Evolutionary conservation across 2,329 filamentous ascomycete species (phyloP), one percentile per base, ranked within the genome.

Genomic region (Aspergillus fumigatus): DNA sequence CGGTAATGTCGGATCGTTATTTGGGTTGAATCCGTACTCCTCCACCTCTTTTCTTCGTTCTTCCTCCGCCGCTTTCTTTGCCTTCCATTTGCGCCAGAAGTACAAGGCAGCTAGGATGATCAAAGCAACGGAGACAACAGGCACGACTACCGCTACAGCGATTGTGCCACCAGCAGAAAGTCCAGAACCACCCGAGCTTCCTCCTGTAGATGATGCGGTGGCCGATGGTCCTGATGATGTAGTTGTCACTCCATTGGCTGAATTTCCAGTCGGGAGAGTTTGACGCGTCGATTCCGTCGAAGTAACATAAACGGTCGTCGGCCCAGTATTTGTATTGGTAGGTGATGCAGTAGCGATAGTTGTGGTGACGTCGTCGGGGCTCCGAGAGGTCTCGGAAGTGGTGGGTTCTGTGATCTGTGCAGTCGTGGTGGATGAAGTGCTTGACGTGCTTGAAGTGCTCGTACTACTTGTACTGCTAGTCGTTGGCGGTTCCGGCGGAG

Each of bases 21-120:
- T 97, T n/a, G 94, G 94, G 73, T 97, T 97, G 80, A 92, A 97
- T 32, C 89, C 88, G 72, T 97, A 97, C 70, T 97, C 94, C 73
- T 97, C 93, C 10, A 97, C 92, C 75, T 99, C 94, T 77, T 97
- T 97, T 61, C 92, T 85, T 51, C 94, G 85, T 67, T 92, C 86
- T 71, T 97, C 94, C 69, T 94, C 91, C 14, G 88, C 89, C 61
- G 86, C 85, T 79, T 91, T 94, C 62, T 87, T 86, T 67, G 89
- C 87, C 78, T 95, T 96, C 61, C 92, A 88, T 77, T 86, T 92
- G 70, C 90, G 86, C 91, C 92, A 99, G 69, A 93, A 85, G 73
- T 89, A 92, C 27, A 97, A 80, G 6, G 86, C 89, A 3, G 84
- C 85, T 8, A 93, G 74, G 2, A 93, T 85, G 23, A 97, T 80